Evolutionary conservation across 345 rosid species (phyloP).

Genomic region (Linum lewisii): DNA sequence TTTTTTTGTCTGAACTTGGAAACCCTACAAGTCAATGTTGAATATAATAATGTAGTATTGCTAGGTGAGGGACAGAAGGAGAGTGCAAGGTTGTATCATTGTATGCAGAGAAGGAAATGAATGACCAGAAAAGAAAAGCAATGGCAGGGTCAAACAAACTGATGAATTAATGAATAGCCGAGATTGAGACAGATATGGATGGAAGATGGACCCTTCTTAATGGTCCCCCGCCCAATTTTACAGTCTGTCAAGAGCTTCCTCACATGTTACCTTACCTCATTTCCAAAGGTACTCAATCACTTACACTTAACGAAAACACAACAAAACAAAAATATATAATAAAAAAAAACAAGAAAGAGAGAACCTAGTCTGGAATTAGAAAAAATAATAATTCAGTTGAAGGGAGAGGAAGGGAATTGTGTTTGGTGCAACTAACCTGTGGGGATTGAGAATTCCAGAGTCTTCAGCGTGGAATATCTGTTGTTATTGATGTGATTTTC

Average conservation of each 20-base stretch:
- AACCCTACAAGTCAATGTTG: constrained; percentile 6
- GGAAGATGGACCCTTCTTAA: constrained; percentile 30
- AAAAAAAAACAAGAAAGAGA: constrained; percentile 3
- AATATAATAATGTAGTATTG: not conserved
- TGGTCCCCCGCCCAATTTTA: constrained; percentile 30
- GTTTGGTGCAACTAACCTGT: not conserved
- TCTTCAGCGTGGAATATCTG: not conserved
- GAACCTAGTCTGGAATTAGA: not conserved
- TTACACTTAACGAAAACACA: not conserved
- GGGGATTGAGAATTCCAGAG: not conserved
- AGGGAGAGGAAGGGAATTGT: not conserved
- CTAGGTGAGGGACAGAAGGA: not conserved
- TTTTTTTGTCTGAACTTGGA: constrained; percentile 25
- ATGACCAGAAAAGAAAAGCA: not conserved
- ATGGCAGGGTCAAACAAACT: not conserved
- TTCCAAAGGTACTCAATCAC: not conserved
- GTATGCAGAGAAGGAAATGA: not conserved
- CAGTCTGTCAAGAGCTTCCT: constrained; percentile 43
- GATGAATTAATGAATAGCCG: not conserved
- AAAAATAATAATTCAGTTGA: not conserved
- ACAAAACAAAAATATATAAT: not conserved
- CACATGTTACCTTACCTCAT: constrained; percentile 8
- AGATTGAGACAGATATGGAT: constrained; percentile 1
- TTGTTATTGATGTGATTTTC: no score
- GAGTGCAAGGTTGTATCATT: no score